Base-by-base conservation (phyloP, 176 grass and related monocot genomes). In the Pontederia crassipes region DNA sequence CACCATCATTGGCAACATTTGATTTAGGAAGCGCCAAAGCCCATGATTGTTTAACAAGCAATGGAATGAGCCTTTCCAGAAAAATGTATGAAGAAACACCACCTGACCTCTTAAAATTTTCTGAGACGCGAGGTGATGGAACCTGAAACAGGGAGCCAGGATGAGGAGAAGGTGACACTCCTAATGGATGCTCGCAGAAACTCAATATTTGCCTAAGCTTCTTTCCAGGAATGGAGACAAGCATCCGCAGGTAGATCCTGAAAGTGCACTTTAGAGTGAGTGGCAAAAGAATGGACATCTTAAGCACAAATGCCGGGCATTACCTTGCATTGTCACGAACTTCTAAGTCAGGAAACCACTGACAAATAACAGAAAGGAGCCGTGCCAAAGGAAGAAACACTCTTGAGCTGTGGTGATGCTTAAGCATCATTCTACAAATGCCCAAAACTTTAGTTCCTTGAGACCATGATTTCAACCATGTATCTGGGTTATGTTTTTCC, bases 291-390 rank as follows among this genome's bases (percentile, higher is more conserved):
- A 59, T 10, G 3, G 55, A 61, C 14, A 72, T 59, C 32, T 40
- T 7, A 32, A 50, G 55, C 47, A 17, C 8, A 49, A 27, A 9
- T 24, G 49, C n/a, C 29, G 11, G 12, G 4, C 8, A 56, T 27
- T 64, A 90, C 87, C 92, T 90, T 71, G 92, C 87, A 85, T 82
- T 89, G 70, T 97, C 92, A 55, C 92, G 71, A 63, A 97, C 79
- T 77, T 97, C 92, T 62, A 97, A 78, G 73, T 97, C 87, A 57
- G 92, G 92, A 49, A 88, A 97, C 61, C 68, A 85, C 62, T 90
- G 55, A 46, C 85, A 88, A 48, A 79, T 81, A 66, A 82, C 67
- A 40, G 75, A 70, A 45, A 97, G 87, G 52, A 97, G 74, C 35
- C 14, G 63, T 0, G 79, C 80, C 18, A 97, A 81, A 54, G 92